phyloP scores from a whole-genome alignment of 371 early-diverging fungal genomes.

The Apophysomyces ossiformis region DNA sequence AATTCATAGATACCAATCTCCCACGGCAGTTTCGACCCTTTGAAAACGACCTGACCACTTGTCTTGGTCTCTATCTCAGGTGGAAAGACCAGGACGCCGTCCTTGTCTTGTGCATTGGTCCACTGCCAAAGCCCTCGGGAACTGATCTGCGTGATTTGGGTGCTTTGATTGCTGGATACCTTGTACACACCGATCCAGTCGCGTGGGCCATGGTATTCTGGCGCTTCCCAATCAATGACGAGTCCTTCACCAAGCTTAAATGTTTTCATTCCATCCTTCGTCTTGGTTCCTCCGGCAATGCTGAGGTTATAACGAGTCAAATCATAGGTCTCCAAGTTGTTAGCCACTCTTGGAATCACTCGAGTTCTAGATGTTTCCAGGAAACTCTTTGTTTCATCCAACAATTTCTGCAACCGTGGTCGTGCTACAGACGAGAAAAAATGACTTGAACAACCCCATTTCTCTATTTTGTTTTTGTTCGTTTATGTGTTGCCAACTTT shows the following conservation, averaged over 20 bases:
- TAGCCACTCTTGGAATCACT: conserved; percentile 45
- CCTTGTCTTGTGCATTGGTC: conserved; percentile 29
- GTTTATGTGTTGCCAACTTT: not conserved
- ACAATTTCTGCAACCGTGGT: conserved; percentile 61
- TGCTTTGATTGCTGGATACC: conserved; percentile 70
- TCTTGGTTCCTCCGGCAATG: conserved; percentile 10
- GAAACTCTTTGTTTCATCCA: conserved; percentile 59
- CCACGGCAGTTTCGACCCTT: conserved; percentile 79
- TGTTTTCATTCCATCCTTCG: conserved; percentile 15
- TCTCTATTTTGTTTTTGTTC: not conserved
- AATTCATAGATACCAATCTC: conserved; percentile 85
- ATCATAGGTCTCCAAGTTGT: conserved; percentile 57
- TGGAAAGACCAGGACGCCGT: conserved; percentile 26
- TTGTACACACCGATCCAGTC: conserved; percentile 96
- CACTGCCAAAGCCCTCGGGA: conserved; percentile 75
- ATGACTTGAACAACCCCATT: not conserved
- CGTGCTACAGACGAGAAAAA: conserved; percentile 25
- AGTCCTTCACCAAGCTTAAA: conserved; percentile 77
- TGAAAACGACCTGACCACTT: conserved; percentile 39
- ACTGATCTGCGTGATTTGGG: conserved; percentile 73
- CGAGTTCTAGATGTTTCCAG: conserved; percentile 54
- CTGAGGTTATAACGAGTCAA: conserved; percentile 52
- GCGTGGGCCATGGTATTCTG: conserved; percentile 65
- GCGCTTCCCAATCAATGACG: conserved; percentile 73
- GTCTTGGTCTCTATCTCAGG: conserved; percentile 28